Percentiles rank a stretch among this genome's conserved stretches.
phyloP scores from a whole-genome alignment of 495 filamentous ascomycete genomes.

The Chlorociboria aeruginascens region DNA sequence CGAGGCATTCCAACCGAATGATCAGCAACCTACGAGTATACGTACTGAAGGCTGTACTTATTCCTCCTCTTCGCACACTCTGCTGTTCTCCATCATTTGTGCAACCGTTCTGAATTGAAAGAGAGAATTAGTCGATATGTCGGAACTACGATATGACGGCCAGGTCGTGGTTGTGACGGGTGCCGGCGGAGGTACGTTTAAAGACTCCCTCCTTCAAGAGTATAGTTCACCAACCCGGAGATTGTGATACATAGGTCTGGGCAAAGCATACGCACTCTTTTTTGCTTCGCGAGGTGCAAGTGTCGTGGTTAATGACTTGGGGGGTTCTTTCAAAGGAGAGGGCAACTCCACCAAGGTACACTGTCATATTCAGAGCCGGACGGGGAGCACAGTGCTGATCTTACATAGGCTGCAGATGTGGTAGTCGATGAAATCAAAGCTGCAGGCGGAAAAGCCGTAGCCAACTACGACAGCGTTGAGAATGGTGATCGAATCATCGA shows the following conservation, averaged over 20 bases:
- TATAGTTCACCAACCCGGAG: background rate
- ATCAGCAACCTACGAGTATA: background rate
- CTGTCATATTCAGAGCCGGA: background rate
- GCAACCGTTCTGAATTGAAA: slow-evolving; percentile 3
- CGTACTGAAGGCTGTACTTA: background rate
- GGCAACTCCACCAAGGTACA: slow-evolving; percentile 75
- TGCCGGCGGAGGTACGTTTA: slow-evolving; percentile 83
- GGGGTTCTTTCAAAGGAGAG: slow-evolving; percentile 89
- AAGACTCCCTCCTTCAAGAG: background rate
- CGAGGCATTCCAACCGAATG: slow-evolving; percentile 6
- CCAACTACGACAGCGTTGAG: slow-evolving; percentile 97
- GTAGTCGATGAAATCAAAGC: slow-evolving; percentile 91
- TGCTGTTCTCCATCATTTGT: background rate
- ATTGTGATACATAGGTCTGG: too few relatives aligned
- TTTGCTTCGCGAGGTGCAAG: slow-evolving; percentile 88
- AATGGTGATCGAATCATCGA: slow-evolving; percentile 93
- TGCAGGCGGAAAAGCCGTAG: slow-evolving; percentile 89
- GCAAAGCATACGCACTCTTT: slow-evolving; percentile 59
- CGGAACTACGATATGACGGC: slow-evolving; percentile 82
- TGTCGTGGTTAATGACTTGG: slow-evolving; percentile 95
- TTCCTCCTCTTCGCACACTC: background rate
- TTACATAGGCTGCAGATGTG: slow-evolving; percentile 71
- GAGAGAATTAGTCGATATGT: slow-evolving; percentile 36
- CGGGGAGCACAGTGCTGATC: background rate
- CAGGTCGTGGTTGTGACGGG: slow-evolving; percentile 97